Percentiles rank a stretch among this genome's conserved stretches.
Evolutionary conservation across 805 yeast genomes (phyloP).

Genomic region (Teunomyces gatunensis): DNA sequence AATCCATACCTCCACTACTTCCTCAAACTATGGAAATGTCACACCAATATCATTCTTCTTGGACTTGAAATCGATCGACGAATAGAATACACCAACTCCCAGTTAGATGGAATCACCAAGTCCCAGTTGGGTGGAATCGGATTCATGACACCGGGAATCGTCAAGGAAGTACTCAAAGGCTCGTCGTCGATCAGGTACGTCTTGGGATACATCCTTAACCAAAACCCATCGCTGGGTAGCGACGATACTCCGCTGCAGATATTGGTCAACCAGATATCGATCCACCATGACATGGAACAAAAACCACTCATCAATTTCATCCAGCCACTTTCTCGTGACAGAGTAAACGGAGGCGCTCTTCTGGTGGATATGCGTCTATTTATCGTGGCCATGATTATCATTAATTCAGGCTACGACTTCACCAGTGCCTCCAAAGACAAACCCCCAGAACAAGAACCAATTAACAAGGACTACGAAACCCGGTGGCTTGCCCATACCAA

Average conservation of each 20-base stretch:
- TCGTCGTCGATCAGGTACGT: conserved; percentile 61
- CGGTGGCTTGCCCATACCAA: conserved; percentile 19
- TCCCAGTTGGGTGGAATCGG: conserved; percentile 19
- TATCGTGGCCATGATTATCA: conserved; percentile 48
- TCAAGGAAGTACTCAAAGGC: conserved; percentile 49
- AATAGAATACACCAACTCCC: conserved; percentile 29
- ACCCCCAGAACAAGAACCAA: background rate
- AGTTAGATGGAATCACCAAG: conserved; percentile 17
- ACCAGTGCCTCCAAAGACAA: conserved; percentile 8
- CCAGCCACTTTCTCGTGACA: conserved; percentile 64
- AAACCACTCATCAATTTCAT: conserved; percentile 58
- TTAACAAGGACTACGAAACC: conserved; percentile 8
- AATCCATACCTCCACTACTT: conserved; percentile 64
- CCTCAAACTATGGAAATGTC: conserved; percentile 63
- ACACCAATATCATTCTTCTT: conserved; percentile 55
- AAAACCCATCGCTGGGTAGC: conserved; percentile 22
- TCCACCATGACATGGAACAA: conserved; percentile 54
- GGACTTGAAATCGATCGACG: conserved; percentile 54
- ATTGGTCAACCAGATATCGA: background rate
- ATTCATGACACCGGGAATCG: conserved; percentile 30
- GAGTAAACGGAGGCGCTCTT: conserved; percentile 56
- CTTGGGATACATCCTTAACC: conserved; percentile 58
- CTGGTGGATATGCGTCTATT: conserved; percentile 57
- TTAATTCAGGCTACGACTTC: conserved; percentile 22
- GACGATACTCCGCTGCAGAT: background rate